A percentile compares a stretch with the other conserved stretches of the same genome.
Conservation (phyloP, 1,284 basidiomycete genomes). For the Tylopilus sp. region DNA sequence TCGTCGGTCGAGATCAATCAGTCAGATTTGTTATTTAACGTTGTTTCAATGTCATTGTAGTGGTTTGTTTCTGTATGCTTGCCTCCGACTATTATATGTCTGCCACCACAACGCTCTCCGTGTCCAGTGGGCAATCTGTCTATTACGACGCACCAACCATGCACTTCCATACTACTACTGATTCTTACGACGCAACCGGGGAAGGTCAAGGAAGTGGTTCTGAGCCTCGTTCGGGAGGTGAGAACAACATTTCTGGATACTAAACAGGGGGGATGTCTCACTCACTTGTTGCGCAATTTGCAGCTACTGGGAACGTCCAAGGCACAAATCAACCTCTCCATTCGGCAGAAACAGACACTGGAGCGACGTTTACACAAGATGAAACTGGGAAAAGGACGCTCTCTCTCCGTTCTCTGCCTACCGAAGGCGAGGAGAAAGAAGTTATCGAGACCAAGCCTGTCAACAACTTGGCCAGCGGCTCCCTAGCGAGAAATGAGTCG, state of each 20-base stretch:
- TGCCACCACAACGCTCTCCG: conserved; percentile 21
- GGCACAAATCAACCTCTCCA: background rate
- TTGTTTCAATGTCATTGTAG: conserved; percentile 13
- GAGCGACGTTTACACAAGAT: background rate
- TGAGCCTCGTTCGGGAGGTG: conserved; percentile 9
- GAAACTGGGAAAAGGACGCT: conserved; percentile 9
- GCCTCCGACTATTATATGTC: conserved; percentile 27
- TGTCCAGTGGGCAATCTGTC: conserved; percentile 30
- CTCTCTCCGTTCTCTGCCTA: conserved; percentile 40
- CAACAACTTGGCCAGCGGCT: background rate
- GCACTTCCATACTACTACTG: conserved; percentile 16
- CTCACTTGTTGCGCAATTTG: background rate
- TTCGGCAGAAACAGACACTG: background rate
- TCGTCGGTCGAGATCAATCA: conserved; percentile 19
- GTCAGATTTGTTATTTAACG: conserved; percentile 38
- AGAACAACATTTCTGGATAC: background rate
- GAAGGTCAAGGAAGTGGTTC: background rate
- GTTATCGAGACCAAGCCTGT: conserved; percentile 3
- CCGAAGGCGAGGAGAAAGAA: conserved; percentile 23
- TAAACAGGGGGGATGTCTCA: background rate
- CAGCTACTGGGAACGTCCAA: conserved; percentile 8
- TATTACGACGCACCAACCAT: conserved; percentile 44
- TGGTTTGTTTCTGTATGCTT: background rate
- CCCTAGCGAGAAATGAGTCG: conserved; percentile 32
- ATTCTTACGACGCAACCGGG: background rate